Conservation (phyloP, 768 basidiomycete genomes). For the Auricularia sp. region DNA sequence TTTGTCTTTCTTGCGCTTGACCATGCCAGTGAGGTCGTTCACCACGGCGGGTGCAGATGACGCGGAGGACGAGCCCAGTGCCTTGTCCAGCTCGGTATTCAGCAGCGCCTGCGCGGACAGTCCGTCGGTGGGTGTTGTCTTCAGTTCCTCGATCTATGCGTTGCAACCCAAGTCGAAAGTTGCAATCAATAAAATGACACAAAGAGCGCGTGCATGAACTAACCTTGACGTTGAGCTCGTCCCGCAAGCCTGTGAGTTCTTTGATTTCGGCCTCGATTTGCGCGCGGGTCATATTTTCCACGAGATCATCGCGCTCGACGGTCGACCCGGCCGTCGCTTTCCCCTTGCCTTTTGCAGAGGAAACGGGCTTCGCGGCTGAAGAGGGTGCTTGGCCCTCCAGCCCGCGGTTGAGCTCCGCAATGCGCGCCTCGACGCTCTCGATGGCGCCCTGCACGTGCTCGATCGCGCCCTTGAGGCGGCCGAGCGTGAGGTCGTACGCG, state of each 20-base stretch:
- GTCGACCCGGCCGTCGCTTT: conserved; percentile 37
- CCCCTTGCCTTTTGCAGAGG: conserved; percentile 50
- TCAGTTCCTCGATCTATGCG: conserved; percentile 78
- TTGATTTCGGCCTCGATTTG: conserved; percentile 73
- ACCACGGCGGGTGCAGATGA: conserved; percentile 35
- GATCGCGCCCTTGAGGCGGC: conserved; percentile 73
- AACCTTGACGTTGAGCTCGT: conserved; percentile 81
- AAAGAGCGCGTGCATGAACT: not conserved
- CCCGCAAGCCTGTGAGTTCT: conserved; percentile 63
- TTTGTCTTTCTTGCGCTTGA: conserved; percentile 79
- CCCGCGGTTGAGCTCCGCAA: conserved; percentile 46
- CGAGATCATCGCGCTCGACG: conserved; percentile 40
- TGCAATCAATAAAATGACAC: too few relatives aligned
- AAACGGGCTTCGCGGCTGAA: conserved; percentile 26
- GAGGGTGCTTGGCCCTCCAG: conserved; percentile 24
- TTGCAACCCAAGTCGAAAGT: not conserved
- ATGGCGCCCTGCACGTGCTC: conserved; percentile 70
- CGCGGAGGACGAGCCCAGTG: conserved; percentile 35
- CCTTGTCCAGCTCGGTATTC: conserved; percentile 60
- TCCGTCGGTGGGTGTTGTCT: conserved; percentile 60
- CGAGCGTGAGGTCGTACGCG: conserved; percentile 83
- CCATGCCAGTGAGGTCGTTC: conserved; percentile 76
- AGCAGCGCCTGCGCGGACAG: conserved; percentile 59
- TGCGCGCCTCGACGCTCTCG: conserved; percentile 61
- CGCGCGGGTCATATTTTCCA: conserved; percentile 56